Evolutionary conservation across 1,284 basidiomycete species (phyloP).

Genomic region (Cryptococcus maquisensis): DNA sequence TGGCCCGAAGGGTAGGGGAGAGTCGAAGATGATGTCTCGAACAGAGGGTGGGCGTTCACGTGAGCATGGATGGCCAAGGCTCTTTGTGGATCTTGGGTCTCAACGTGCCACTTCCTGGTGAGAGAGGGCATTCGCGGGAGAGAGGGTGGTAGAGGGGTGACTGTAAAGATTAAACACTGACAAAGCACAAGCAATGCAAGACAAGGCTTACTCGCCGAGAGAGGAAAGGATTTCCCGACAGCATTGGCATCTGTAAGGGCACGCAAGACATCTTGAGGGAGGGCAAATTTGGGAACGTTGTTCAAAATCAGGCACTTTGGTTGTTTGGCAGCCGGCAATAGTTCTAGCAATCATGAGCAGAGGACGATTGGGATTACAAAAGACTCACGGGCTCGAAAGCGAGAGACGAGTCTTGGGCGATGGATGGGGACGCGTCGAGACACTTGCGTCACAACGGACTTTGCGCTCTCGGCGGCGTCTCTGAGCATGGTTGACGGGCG

Average conservation of each 20-base stretch:
- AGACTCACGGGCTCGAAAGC: too few relatives aligned
- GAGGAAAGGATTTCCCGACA: constrained; percentile 18
- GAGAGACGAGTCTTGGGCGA: too few relatives aligned
- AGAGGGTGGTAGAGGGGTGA: constrained; percentile 22
- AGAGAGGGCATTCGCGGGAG: constrained; percentile 14
- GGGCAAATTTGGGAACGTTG: constrained; percentile 19
- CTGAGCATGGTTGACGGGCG: too few relatives aligned
- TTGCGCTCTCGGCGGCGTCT: too few relatives aligned
- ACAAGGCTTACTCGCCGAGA: constrained; percentile 21
- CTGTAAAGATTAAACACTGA: constrained; percentile 7
- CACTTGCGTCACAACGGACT: too few relatives aligned
- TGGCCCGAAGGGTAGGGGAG: not conserved
- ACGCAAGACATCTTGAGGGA: constrained; percentile 21
- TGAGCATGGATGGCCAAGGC: constrained; percentile 9
- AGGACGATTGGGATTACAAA: not conserved
- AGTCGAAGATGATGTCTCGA: constrained; percentile 1
- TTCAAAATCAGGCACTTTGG: constrained; percentile 13
- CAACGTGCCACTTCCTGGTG: constrained; percentile 20
- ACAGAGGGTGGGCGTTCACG: constrained; percentile 10
- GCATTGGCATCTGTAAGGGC: constrained; percentile 21
- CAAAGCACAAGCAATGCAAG: not conserved
- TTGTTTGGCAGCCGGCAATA: not conserved
- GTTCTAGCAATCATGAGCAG: not conserved
- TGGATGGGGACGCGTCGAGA: too few relatives aligned
- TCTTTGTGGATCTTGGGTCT: constrained; percentile 1